Evolutionary conservation across 768 basidiomycete genomes (phyloP), one percentile per base, ranked within the genome.

Genomic region (Collybia mongolica): DNA sequence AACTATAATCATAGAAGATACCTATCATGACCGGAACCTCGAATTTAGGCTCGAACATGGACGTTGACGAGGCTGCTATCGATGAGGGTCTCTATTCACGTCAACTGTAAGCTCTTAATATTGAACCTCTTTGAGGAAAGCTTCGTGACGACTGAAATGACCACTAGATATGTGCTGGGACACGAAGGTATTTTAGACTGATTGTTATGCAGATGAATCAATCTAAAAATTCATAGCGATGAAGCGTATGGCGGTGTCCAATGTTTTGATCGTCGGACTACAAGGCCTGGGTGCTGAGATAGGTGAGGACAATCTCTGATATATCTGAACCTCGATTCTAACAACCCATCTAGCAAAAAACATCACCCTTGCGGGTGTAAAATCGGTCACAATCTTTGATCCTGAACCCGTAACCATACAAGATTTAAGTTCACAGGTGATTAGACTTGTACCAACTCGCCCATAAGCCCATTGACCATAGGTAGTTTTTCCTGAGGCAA

Each of bases 171-270:
- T 67, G 95, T 98, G 8, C 83, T 98, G 22, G 95, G 95, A 24
- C 93, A 98, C 67, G 95, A 98, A 81, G 95, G 95, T 92, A 56
- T 55, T n/a, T 48, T 17, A 51, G 20, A 39, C 46, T 11, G 23
- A 3, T 11, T 44, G 23, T 17, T 4, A 9, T 29, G 47, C 32
- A 18, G 37, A 26, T 26, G 7, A 17, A 11, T 36, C n/a, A 15
- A 23, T 57, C 14, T 56, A 45, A 23, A 54, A 50, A 53, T 40
- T 38, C 26, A 32, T n/a, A 98, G 96, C 96, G 39, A 98, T 98
- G 97, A 97, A 97, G 79, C 88, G 86, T 64, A 98, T 99, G 97
- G 96, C 97, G 6, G 76, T 82, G 14, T 98, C 95, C 32, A 97
- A 97, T 64, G 89, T 98, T 37, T 81, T 99, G 54, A 84, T 99